Evolutionary conservation across 78 protist genomes (phyloP).

Genomic region (Andalucia godoyi): DNA sequence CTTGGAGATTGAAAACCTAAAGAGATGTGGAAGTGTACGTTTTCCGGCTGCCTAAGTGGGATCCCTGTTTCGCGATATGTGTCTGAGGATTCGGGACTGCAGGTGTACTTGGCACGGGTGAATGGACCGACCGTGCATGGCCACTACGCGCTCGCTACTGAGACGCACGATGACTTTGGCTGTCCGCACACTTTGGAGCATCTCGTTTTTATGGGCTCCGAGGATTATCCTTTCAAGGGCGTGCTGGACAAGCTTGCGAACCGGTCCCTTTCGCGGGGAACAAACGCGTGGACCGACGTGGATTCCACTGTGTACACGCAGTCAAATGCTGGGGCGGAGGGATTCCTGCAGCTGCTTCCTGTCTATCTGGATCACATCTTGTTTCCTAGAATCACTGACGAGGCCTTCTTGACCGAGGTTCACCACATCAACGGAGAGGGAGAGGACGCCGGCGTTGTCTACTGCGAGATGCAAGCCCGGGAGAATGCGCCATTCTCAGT

Average conservation of each 20-base stretch:
- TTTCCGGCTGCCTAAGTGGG: too few species aligned
- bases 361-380: conserved; percentile 74
- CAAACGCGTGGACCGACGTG: conserved; percentile 41
- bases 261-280: conserved; percentile 41
- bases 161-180: conserved; percentile 36
- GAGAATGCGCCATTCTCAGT: conserved; percentile 8
- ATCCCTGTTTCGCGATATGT: not conserved
- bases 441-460: conserved; percentile 52
- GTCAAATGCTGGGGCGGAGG: conserved; percentile 49
- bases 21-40: too few species aligned
- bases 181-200: conserved; percentile 62
- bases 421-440: conserved; percentile 51
- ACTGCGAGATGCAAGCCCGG: conserved; percentile 52
- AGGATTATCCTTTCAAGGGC: conserved; percentile 45
- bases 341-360: conserved; percentile 59
- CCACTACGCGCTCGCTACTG: conserved; percentile 36
- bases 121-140: not conserved
- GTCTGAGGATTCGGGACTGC: not conserved
- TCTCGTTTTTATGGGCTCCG: conserved; percentile 44
- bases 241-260: conserved; percentile 45
- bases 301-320: conserved; percentile 61
- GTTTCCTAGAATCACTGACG: conserved; percentile 61
- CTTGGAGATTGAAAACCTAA: too few species aligned
- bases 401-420: conserved; percentile 41
- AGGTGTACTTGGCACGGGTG: not conserved